Evolutionary conservation across 441 rosid species (phyloP), one percentile per base, ranked within the genome.

Genomic region (Euphorbia corollata): DNA sequence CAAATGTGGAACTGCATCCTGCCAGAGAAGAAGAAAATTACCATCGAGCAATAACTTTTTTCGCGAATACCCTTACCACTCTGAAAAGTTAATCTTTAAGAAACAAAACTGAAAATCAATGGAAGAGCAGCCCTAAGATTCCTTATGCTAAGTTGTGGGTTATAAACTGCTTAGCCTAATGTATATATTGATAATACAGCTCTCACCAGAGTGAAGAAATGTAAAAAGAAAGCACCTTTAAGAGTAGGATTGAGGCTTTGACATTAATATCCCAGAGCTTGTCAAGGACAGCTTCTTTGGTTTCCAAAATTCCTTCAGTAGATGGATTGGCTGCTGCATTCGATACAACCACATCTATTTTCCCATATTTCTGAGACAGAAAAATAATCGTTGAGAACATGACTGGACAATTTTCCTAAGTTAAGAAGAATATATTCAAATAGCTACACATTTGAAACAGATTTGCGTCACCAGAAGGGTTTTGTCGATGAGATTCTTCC

Each of bases 1-100:
- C 74, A 94, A 32, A 72, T 94, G 80, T 70, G 97, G 85, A 74
- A 88, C 91, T 67, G 88, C 79, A 57, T 89, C 96, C 97, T 91
- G 83, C 63, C 64, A 51, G 6, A 55, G 34, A 47, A 34, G 55
- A 20, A 30, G 20, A 18, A 19, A 11, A 0, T 36, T 11, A 5
- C 18, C 56, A 65, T 65, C 32, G 36, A 53, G 53, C 34, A 19
- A 53, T 9, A 4, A 51, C 3, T 11, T 13, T 47, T 47, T 13
- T 1, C 2, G 8, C 13, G n/a, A n/a, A n/a, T n/a, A n/a, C n/a
- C n/a, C n/a, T n/a, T n/a, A n/a, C n/a, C n/a, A n/a, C n/a, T n/a
- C n/a, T n/a, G n/a, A n/a, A n/a, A n/a, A n/a, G n/a, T n/a, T n/a
- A n/a, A n/a, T n/a, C n/a, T n/a, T 20, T 9, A 51, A 36, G 32